phyloP scores from a whole-genome alignment of 129 eudicot species.

The Escallonia rubra region DNA sequence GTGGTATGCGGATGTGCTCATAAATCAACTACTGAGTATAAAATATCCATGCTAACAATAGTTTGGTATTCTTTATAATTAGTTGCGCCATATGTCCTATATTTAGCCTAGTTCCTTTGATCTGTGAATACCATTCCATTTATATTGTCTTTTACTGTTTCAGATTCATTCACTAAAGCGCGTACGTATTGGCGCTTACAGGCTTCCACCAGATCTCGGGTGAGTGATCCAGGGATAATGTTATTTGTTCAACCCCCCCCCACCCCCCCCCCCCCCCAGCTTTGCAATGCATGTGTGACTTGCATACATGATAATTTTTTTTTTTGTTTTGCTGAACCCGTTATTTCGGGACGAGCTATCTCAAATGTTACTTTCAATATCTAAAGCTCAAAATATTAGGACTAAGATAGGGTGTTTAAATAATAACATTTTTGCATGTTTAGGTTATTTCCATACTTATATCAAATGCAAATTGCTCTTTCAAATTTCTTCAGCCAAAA shows the following conservation, averaged over 20 bases:
- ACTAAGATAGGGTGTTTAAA: too few relatives aligned
- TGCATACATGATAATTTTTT: too few relatives aligned
- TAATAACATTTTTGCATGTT: too few relatives aligned
- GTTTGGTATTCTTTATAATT: neutral
- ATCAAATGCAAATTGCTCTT: too few relatives aligned
- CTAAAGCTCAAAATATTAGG: too few relatives aligned
- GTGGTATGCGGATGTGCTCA: too few relatives aligned
- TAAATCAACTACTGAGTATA: neutral
- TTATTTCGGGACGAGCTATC: too few relatives aligned
- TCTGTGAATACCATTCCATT: neutral
- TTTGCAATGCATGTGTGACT: too few relatives aligned
- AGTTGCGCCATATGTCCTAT: neutral
- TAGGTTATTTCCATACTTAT: too few relatives aligned
- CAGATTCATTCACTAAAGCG: slow-evolving; percentile 92
- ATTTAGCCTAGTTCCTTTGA: neutral
- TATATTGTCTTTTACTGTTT: slow-evolving; percentile 3
- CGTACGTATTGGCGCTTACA: slow-evolving; percentile 78
- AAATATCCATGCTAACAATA: neutral
- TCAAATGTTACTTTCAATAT: too few relatives aligned
- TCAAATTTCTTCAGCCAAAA: too few relatives aligned
- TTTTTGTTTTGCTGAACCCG: too few relatives aligned
- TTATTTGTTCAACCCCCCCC: neutral
- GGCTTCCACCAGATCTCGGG: slow-evolving; percentile 93
- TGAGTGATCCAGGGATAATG: slow-evolving; percentile 26
- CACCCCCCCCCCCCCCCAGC: neutral